A percentile compares a stretch with the other conserved stretches of the same genome.
Conservation (phyloP, 805 yeast species). For the Yarrowia sp. region DNA sequence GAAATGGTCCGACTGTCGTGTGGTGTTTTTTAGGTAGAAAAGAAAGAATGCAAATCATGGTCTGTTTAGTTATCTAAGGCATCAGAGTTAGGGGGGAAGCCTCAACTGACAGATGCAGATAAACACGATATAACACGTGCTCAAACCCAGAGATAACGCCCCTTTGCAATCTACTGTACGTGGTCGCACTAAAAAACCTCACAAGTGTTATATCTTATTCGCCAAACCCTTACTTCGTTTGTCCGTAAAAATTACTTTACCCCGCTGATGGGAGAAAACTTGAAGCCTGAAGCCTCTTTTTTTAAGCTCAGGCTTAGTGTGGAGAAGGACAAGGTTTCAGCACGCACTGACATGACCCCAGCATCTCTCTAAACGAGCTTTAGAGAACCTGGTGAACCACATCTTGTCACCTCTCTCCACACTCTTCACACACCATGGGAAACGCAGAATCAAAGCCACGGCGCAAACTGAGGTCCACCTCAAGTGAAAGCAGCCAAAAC, state of each 20-base stretch:
- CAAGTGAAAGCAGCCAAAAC: constrained; percentile 10
- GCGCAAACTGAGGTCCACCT: constrained; percentile 7
- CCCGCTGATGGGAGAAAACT: not conserved
- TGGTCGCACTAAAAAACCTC: no score
- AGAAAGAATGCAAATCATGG: constrained; percentile 13
- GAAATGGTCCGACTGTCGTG: constrained; percentile 15
- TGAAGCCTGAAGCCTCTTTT: not conserved
- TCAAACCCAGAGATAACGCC: no score
- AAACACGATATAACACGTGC: no score
- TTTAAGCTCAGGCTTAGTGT: constrained; percentile 22
- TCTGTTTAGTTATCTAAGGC: not conserved
- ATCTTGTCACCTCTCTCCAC: no score
- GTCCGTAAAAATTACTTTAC: not conserved
- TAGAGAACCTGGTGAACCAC: no score
- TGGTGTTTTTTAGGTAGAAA: not conserved
- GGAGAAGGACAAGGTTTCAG: constrained; percentile 26
- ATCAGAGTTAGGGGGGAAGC: no score
- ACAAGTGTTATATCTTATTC: no score
- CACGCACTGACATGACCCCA: constrained; percentile 14
- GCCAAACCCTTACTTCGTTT: not conserved
- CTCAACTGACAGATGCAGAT: no score
- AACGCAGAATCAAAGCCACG: constrained; percentile 23
- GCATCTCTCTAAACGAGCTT: not conserved
- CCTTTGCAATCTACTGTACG: no score
- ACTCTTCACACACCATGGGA: not conserved